Base-by-base conservation (phyloP, 1,284 basidiomycete genomes). In the Austroboletus rostrupii region DNA sequence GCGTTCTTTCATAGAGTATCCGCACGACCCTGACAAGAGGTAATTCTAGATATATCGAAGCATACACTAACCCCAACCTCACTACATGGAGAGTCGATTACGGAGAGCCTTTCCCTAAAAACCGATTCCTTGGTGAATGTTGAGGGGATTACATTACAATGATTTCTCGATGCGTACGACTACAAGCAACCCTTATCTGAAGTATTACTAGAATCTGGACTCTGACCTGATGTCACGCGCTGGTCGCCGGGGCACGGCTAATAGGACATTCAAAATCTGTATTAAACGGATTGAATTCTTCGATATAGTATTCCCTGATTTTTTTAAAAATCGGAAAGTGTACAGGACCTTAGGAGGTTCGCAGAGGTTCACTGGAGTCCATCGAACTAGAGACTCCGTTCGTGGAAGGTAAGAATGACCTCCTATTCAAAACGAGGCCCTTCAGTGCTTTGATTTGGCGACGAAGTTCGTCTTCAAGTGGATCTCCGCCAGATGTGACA, bases 381-480 rank as follows among this genome's bases (percentile, higher is more conserved):
- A 26, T 7, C 20, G 45, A 42, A 28, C 55, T 54, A 31, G 47
- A 42, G 41, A 36, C 37, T 39, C 55, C 44, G 1, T 36, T n/a
- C 5, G 31, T 35, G 3, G 45, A 38, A 36, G 64, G 53, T 9
- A 69, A 50, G 49, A 67, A 67, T 16, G 65, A 61, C 39, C 54
- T 60, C 69, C 78, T 61, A 54, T 80, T 80, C 50, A 80, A 59
- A 45, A 77, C 76, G 26, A 81, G 68, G n/a, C 79, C 79, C 55
- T 81, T 80, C 52, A 80, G 61, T 23, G 76, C 77, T 52, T 73
- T 66, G 45, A 80, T 78, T 59, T 80, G 79, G 51, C 73, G 67
- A 35, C 75, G 68, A 8, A 80, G 61, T 48, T 80, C 79, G 47
- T 80, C 79, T 48, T 74, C 70, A 9, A 49, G 31, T 5, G 51